Conservation (phyloP, 106 monocot species). For the Dioscorea dumetorum region DNA sequence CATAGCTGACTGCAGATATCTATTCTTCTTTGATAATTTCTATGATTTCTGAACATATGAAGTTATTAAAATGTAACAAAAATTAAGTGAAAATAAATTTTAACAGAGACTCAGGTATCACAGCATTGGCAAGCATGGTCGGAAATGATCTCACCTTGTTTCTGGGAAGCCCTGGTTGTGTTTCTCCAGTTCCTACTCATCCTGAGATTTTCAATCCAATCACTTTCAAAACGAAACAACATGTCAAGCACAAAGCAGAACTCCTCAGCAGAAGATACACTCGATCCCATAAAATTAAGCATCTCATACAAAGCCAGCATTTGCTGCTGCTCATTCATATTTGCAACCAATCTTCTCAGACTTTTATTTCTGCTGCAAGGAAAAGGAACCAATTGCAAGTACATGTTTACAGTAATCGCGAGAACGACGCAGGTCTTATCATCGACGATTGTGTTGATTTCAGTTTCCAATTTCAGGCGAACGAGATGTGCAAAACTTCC, state of each 20-base stretch:
- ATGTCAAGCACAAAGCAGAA: not conserved
- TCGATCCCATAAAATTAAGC: conserved; percentile 11
- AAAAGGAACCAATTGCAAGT: conserved; percentile 17
- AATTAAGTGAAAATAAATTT: not conserved
- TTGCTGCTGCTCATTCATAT: conserved; percentile 40
- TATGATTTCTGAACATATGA: too few species aligned
- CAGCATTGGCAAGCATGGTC: conserved; percentile 35
- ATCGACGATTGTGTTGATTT: not conserved
- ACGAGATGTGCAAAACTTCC: conserved; percentile 32
- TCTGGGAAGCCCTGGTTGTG: conserved; percentile 27
- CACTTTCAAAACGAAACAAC: too few species aligned
- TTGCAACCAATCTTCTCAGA: conserved; percentile 26
- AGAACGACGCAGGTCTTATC: conserved; percentile 32
- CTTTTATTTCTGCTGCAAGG: conserved; percentile 22
- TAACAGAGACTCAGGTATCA: conserved; percentile 26
- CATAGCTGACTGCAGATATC: too few species aligned
- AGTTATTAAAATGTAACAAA: too few species aligned
- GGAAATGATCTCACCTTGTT: conserved; percentile 25
- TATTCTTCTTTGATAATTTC: too few species aligned
- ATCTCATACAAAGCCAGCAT: conserved; percentile 46
- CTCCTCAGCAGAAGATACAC: conserved; percentile 6
- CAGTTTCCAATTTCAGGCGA: conserved; percentile 32
- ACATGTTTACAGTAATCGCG: conserved; percentile 15
- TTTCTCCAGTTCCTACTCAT: conserved; percentile 37
- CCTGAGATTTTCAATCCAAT: too few species aligned